Conservation (phyloP, 169 alveolate genomes). For the Plasmodium gonderi region DNA sequence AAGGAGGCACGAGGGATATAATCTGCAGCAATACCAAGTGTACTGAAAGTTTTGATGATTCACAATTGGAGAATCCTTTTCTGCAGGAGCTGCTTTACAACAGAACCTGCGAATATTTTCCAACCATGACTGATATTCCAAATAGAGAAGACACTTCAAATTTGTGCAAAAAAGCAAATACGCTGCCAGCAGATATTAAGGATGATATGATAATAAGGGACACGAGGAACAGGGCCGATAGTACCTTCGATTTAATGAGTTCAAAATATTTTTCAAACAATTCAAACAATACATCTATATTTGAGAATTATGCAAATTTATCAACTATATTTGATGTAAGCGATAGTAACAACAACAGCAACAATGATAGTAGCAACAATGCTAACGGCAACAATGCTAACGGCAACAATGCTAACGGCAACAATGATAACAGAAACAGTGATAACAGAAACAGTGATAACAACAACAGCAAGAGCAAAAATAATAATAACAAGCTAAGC, state of each 20-base stretch:
- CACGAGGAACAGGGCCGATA: not conserved
- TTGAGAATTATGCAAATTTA: slow-evolving; percentile 30
- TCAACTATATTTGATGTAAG: slow-evolving; percentile 42
- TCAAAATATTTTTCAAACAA: slow-evolving; percentile 52
- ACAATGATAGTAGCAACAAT: no score
- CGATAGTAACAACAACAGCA: slow-evolving; percentile 25
- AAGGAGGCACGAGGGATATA: no score
- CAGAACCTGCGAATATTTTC: slow-evolving; percentile 58
- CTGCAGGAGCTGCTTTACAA: slow-evolving; percentile 15
- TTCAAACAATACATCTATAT: slow-evolving; percentile 32
- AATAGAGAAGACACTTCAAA: not conserved
- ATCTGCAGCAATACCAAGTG: no score
- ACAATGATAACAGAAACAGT: no score
- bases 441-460: no score
- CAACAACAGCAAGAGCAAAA: no score
- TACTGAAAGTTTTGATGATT: no score
- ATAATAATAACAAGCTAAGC: slow-evolving; percentile 14
- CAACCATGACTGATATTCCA: not conserved
- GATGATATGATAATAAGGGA: slow-evolving; percentile 5
- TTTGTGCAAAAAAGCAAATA: not conserved
- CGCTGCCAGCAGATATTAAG: not conserved
- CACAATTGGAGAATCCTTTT: not conserved
- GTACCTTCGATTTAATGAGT: slow-evolving; percentile 14
- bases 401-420: no score
- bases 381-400: no score